These are phyloP conservation scores for Vicia villosa DNA, from an alignment of 306 rosid species.

Conservation along the genomic window DNA sequence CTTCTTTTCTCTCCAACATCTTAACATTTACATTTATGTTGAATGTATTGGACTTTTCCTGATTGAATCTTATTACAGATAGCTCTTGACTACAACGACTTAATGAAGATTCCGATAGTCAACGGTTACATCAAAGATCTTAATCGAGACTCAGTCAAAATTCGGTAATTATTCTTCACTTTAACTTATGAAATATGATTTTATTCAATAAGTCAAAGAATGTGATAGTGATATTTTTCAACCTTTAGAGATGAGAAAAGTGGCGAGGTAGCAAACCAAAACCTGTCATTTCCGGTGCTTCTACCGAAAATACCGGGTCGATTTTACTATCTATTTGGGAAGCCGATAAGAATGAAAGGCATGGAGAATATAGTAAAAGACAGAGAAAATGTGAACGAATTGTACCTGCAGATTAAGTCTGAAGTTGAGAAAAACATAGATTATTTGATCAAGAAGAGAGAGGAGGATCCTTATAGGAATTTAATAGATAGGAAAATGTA, in stretches of 20 bases:
- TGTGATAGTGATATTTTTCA: neutral
- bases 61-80: slow-evolving; percentile 57
- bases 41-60: neutral
- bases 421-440: slow-evolving; percentile 60
- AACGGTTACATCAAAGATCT: slow-evolving; percentile 41
- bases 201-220: neutral
- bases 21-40: neutral
- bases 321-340: slow-evolving; percentile 78
- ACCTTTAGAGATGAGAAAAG: slow-evolving; percentile 47
- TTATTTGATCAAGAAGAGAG: slow-evolving; percentile 78
- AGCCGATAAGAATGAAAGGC: slow-evolving; percentile 78
- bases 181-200: neutral
- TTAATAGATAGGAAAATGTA: slow-evolving; percentile 62
- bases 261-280: slow-evolving; percentile 63
- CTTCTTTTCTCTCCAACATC: slow-evolving; percentile 26
- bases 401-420: slow-evolving; percentile 78
- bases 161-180: slow-evolving; percentile 55
- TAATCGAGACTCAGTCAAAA: slow-evolving; percentile 35
- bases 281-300: slow-evolving; percentile 45
- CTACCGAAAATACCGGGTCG: slow-evolving; percentile 87
- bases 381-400: slow-evolving; percentile 62
- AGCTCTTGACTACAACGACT: slow-evolving; percentile 71
- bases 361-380: slow-evolving; percentile 63
- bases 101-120: slow-evolving; percentile 61
- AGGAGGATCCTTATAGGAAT: slow-evolving; percentile 88